A percentile compares a stretch with the other conserved stretches of the same genome.
phyloP scores from a whole-genome alignment of 495 filamentous ascomycete species.

The Penicillium tannophilum region DNA sequence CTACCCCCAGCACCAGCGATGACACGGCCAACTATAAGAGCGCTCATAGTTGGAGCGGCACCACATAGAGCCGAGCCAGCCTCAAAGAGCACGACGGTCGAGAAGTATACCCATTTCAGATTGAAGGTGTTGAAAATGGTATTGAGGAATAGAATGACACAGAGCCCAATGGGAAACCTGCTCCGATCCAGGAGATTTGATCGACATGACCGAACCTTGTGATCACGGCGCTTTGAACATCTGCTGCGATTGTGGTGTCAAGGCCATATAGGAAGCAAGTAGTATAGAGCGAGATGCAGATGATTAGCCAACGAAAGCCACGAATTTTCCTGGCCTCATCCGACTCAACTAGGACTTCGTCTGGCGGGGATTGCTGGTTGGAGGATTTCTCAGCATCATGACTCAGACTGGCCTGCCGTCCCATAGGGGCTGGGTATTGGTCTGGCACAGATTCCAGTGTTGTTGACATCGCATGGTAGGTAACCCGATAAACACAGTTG shows the following conservation, averaged over 20 bases:
- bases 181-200: constrained; percentile 28
- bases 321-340: background rate
- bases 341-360: too few relatives aligned
- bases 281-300: background rate
- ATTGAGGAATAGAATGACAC: constrained; percentile 25
- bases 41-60: constrained; percentile 1
- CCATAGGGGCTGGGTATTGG: too few relatives aligned
- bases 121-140: background rate
- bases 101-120: background rate
- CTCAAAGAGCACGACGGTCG: background rate
- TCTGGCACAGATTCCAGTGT: too few relatives aligned
- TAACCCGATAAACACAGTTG: too few relatives aligned
- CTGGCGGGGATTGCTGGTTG: too few relatives aligned
- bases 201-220: constrained; percentile 26
- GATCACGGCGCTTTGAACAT: constrained; percentile 35
- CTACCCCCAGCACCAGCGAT: background rate
- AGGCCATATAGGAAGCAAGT: constrained; percentile 2
- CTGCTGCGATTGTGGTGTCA: constrained; percentile 44
- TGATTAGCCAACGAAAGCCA: background rate
- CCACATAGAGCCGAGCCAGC: background rate
- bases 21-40: background rate
- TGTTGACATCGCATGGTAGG: too few relatives aligned
- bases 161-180: constrained; percentile 22
- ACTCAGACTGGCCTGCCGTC: too few relatives aligned
- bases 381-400: too few relatives aligned